Percentiles rank a stretch among this genome's conserved stretches.
phyloP scores from a whole-genome alignment of 768 basidiomycete genomes.

The Pilatotrama ljubarskyi region DNA sequence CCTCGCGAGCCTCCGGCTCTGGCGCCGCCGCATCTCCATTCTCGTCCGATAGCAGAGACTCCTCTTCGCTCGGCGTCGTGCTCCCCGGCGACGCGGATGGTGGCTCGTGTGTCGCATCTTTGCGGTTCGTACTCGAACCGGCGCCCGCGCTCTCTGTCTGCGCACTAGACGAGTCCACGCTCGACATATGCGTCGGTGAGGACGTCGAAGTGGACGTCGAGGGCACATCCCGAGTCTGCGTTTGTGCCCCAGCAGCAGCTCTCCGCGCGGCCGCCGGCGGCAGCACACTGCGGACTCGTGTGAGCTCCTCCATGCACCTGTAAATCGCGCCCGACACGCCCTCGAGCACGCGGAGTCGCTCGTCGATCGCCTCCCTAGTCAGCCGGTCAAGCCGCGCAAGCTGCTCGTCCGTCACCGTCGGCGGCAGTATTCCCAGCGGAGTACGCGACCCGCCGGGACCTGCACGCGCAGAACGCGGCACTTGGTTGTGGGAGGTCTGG shows the following conservation, averaged over 20 bases:
- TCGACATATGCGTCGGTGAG: not conserved
- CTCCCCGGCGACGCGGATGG: not conserved
- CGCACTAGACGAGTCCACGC: not conserved
- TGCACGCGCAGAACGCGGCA: slow-evolving; percentile 10
- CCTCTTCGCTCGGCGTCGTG: not conserved
- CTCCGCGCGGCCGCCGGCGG: slow-evolving; percentile 35
- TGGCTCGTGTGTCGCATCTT: not conserved
- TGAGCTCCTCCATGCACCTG: slow-evolving; percentile 76
- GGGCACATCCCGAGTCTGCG: not conserved
- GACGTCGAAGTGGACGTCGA: not conserved
- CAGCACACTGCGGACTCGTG: slow-evolving; percentile 71
- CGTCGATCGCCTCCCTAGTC: slow-evolving; percentile 83
- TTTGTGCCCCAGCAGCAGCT: not conserved
- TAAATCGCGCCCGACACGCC: slow-evolving; percentile 74
- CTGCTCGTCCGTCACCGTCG: slow-evolving; percentile 58
- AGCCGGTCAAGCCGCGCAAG: slow-evolving; percentile 61
- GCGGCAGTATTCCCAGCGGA: slow-evolving; percentile 37
- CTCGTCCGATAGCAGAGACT: too few relatives aligned
- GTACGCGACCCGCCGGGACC: slow-evolving; percentile 11
- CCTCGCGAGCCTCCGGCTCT: too few relatives aligned
- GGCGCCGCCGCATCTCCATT: too few relatives aligned
- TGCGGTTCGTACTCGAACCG: not conserved
- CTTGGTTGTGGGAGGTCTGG: not conserved
- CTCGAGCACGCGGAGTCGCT: slow-evolving; percentile 76
- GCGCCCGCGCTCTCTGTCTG: not conserved